phyloP scores from a whole-genome alignment of 73 alveolate species.

The Paramecium biaurelia region DNA sequence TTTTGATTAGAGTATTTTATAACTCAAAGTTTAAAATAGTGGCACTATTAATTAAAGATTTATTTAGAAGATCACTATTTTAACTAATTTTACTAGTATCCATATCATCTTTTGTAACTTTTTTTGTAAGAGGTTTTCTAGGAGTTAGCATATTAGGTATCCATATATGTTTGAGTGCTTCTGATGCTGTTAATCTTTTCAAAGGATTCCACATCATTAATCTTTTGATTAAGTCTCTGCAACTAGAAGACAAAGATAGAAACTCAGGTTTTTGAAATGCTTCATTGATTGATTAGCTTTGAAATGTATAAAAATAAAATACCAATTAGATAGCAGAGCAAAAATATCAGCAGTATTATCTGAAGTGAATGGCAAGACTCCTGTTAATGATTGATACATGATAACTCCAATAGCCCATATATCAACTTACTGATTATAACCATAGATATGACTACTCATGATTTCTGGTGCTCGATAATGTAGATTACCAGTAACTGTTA shows the following conservation, averaged over 20 bases:
- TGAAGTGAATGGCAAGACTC: not conserved
- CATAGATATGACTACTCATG: not conserved
- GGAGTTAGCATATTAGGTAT: conserved; percentile 17
- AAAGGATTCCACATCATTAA: conserved; percentile 49
- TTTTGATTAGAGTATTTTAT: not conserved
- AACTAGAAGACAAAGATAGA: not conserved
- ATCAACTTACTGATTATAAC: conserved; percentile 34
- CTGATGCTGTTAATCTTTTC: conserved; percentile 37
- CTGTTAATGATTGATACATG: not conserved
- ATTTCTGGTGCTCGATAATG: conserved; percentile 46
- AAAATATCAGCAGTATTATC: conserved; percentile 1
- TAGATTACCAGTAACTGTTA: conserved; percentile 24
- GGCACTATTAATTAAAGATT: not conserved
- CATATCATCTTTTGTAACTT: conserved; percentile 23
- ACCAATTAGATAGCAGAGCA: not conserved
- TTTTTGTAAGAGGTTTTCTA: not conserved
- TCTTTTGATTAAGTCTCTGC: conserved; percentile 41
- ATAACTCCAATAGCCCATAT: conserved; percentile 50
- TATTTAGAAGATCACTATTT: not conserved
- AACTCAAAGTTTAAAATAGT: not conserved
- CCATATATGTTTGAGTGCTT: conserved; percentile 48
- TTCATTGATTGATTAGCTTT: not conserved
- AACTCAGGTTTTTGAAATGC: not conserved
- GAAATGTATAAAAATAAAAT: not conserved
- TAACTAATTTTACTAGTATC: conserved; percentile 23